phyloP scores from a whole-genome alignment of 805 yeast genomes.

The Starmerella sp. region DNA sequence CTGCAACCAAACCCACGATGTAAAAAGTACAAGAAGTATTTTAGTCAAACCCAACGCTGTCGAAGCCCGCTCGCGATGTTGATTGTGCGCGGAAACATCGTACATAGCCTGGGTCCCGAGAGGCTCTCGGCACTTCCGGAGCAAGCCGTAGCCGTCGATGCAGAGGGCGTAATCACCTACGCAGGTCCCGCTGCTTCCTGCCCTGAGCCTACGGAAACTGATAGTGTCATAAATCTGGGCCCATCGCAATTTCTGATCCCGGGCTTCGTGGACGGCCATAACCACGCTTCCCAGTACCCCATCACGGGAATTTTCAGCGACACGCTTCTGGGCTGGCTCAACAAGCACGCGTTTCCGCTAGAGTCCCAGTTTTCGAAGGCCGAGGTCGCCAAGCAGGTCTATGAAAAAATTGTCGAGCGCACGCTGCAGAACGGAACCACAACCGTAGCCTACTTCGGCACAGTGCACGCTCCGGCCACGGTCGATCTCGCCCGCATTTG shows the following conservation, averaged over 20 bases:
- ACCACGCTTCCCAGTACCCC: constrained; percentile 78
- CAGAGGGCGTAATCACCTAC: constrained; percentile 34
- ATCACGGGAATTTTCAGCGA: constrained; percentile 76
- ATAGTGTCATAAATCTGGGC: neutral
- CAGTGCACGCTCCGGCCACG: constrained; percentile 69
- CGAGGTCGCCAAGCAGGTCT: constrained; percentile 48
- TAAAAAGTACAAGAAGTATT: too few species aligned
- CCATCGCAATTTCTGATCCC: constrained; percentile 53
- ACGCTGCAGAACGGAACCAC: constrained; percentile 80
- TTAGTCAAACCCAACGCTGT: too few species aligned
- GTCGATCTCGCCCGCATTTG: constrained; percentile 66
- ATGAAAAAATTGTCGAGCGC: constrained; percentile 52
- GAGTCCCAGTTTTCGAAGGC: constrained; percentile 56
- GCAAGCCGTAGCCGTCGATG: constrained; percentile 54
- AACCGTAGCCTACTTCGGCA: constrained; percentile 82
- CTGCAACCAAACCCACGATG: too few species aligned
- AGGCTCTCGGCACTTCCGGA: constrained; percentile 42
- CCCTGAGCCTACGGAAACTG: neutral
- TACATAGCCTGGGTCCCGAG: constrained; percentile 12
- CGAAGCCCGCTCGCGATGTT: neutral
- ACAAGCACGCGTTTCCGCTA: constrained; percentile 76
- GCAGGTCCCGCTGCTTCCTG: constrained; percentile 1
- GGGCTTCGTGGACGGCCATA: constrained; percentile 73
- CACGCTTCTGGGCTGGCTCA: constrained; percentile 82
- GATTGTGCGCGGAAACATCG: constrained; percentile 12